These are phyloP conservation scores for Gentiana macrophylla DNA, from an alignment of 257 asterid species.

Conservation along the genomic window DNA sequence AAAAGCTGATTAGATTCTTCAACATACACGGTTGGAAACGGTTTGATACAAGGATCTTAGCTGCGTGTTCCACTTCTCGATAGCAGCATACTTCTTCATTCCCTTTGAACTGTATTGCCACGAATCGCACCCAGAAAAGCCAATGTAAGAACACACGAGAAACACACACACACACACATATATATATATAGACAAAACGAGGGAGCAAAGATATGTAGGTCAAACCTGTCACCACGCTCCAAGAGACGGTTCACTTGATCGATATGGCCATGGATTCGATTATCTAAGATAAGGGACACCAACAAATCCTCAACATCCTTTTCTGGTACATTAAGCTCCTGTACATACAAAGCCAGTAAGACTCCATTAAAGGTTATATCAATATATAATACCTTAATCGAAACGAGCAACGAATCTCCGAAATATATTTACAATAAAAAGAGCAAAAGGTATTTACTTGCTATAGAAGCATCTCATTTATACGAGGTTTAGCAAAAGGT, in stretches of 20 bases:
- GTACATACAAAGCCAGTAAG: conserved; percentile 6
- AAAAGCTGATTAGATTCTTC: conserved; percentile 3
- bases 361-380: not conserved
- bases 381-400: not conserved
- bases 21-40: conserved; percentile 66
- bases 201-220: conserved; percentile 6
- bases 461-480: too few species aligned
- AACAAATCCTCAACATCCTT: conserved; percentile 85
- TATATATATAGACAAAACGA: not conserved
- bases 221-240: conserved; percentile 94
- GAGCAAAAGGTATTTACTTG: too few species aligned
- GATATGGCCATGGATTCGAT: conserved; percentile 81
- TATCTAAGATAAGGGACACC: conserved; percentile 89
- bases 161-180: not conserved
- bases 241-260: conserved; percentile 91
- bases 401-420: not conserved
- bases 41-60: conserved; percentile 71
- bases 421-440: too few species aligned
- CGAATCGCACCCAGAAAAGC: not conserved
- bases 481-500: too few species aligned
- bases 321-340: conserved; percentile 99
- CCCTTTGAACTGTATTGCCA: conserved; percentile 62
- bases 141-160: not conserved
- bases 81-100: conserved; percentile 83
- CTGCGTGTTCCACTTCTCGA: conserved; percentile 94